Evolutionary conservation across 2,329 filamentous ascomycete species (phyloP).

Genomic region (Pseudogymnoascus destructans): DNA sequence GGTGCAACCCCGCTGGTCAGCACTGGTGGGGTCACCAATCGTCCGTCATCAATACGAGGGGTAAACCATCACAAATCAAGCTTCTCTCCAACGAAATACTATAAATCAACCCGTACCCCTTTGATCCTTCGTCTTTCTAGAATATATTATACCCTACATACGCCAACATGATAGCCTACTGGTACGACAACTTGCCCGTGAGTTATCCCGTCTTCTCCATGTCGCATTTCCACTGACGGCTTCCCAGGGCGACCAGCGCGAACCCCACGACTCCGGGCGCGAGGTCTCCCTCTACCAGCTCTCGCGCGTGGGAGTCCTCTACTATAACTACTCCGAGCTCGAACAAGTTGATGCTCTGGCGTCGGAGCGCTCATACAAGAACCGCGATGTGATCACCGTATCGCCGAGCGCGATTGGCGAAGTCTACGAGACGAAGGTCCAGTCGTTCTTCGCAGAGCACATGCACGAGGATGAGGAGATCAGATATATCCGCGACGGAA

Average conservation of each 20-base stretch:
- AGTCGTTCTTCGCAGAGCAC: slow-evolving; percentile 88
- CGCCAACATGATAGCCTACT: slow-evolving; percentile 53
- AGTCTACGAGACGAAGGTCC: slow-evolving; percentile 85
- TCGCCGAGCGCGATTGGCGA: slow-evolving; percentile 76
- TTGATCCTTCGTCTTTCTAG: background rate
- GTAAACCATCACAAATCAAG: background rate
- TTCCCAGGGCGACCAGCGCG: slow-evolving; percentile 77
- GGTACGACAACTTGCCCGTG: slow-evolving; percentile 55
- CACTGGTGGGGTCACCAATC: background rate
- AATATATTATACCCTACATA: background rate
- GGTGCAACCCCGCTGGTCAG: slow-evolving; percentile 6
- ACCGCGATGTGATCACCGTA: slow-evolving; percentile 85
- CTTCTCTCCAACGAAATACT: slow-evolving; percentile 3
- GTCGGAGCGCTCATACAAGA: slow-evolving; percentile 67
- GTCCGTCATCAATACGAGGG: slow-evolving; percentile 1
- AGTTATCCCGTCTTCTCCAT: slow-evolving; percentile 14
- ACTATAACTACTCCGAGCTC: slow-evolving; percentile 54
- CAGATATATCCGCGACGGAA: slow-evolving; percentile 76
- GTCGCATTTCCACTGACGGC: slow-evolving; percentile 13
- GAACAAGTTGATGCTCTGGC: slow-evolving; percentile 63
- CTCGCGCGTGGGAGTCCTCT: slow-evolving; percentile 63
- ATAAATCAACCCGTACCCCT: background rate
- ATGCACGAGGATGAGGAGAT: slow-evolving; percentile 98
- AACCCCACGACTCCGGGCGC: slow-evolving; percentile 74
- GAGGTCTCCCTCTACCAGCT: slow-evolving; percentile 53